phyloP scores from a whole-genome alignment of 345 rosid genomes.

The Nephelium lappaceum region DNA sequence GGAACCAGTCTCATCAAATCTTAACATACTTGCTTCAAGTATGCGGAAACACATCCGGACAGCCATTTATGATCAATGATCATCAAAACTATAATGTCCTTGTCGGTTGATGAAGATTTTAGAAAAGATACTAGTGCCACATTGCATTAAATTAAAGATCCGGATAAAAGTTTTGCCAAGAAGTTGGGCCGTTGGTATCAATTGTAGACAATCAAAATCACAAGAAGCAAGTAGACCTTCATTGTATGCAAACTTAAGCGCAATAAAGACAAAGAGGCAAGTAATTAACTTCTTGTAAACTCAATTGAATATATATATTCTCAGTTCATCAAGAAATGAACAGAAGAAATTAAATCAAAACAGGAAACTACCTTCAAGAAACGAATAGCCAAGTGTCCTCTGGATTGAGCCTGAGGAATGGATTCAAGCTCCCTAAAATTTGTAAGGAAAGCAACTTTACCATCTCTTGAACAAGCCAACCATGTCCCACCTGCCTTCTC shows the following conservation, averaged over 20 bases:
- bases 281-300: not conserved
- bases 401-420: constrained; percentile 44
- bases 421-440: constrained; percentile 55
- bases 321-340: not conserved
- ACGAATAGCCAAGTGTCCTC: constrained; percentile 75
- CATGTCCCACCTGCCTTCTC: constrained; percentile 80
- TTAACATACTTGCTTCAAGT: not conserved
- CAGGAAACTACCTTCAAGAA: constrained; percentile 54
- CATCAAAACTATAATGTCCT: not conserved
- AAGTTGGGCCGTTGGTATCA: not conserved
- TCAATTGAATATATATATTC: not conserved
- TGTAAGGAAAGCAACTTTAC: constrained; percentile 72
- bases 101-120: not conserved
- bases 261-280: not conserved
- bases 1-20: not conserved
- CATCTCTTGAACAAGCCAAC: constrained; percentile 63
- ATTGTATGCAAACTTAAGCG: not conserved
- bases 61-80: not conserved
- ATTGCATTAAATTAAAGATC: not conserved
- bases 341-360: not conserved
- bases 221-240: not conserved
- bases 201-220: not conserved
- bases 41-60: not conserved
- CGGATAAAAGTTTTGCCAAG: not conserved
- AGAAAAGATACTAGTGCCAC: not conserved